These are phyloP conservation scores for Cyberlindnera nakhonratchasimensis DNA, from an alignment of 805 yeast genomes.

Conservation along the genomic window DNA sequence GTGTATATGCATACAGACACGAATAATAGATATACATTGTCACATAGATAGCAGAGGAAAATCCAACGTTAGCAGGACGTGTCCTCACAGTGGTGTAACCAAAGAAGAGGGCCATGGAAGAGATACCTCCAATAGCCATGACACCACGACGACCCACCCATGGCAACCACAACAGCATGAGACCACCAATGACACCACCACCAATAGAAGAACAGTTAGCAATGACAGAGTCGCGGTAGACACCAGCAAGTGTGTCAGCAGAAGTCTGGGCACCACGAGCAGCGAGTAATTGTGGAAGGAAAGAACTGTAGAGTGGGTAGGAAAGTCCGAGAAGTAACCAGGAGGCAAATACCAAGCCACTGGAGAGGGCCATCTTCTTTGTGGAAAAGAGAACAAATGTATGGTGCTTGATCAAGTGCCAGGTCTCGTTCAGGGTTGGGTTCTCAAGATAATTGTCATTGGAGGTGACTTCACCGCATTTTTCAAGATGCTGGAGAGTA, in stretches of 20 bases:
- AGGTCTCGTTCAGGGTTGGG: conserved; percentile 28
- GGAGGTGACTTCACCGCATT: conserved; percentile 40
- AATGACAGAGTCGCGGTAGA: conserved; percentile 45
- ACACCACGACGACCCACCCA: conserved; percentile 55
- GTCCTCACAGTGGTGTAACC: conserved; percentile 62
- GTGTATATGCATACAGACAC: conserved; percentile 61
- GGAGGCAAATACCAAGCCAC: conserved; percentile 39
- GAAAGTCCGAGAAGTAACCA: conserved; percentile 55
- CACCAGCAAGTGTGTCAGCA: conserved; percentile 37
- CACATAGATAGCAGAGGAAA: conserved; percentile 32
- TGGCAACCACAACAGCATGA: conserved; percentile 22
- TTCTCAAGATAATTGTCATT: conserved; percentile 27
- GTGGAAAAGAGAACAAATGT: conserved; percentile 42
- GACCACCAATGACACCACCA: conserved; percentile 51
- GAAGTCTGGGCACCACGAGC: conserved; percentile 45
- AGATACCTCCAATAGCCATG: conserved; percentile 46
- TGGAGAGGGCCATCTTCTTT: conserved; percentile 35
- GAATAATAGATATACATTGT: conserved; percentile 50
- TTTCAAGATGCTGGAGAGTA: conserved; percentile 42
- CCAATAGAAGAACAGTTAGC: conserved; percentile 41
- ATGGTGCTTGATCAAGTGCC: conserved; percentile 34
- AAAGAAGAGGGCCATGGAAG: conserved; percentile 54
- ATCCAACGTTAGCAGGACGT: conserved; percentile 46
- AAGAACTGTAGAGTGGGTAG: conserved; percentile 49
- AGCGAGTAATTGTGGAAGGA: conserved; percentile 47